Evolutionary conservation across 202 grass and related monocot genomes (phyloP), one percentile per base, ranked within the genome.

Genomic region (Zoysia matrella): DNA sequence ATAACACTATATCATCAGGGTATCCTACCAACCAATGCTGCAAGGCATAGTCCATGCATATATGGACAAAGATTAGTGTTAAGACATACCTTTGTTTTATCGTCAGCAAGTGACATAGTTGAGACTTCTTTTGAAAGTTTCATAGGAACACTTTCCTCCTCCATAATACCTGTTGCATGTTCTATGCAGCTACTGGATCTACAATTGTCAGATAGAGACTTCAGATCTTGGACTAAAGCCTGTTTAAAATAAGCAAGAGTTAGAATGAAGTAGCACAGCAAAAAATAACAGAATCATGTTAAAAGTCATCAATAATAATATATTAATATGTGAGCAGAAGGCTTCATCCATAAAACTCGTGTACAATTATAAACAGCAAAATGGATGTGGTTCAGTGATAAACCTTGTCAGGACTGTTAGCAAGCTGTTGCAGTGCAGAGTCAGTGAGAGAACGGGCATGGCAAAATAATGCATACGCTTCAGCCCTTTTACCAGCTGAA

Each of bases 171-270:
- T 43, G 82, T 86, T 73, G 95, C 92, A 86, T 97, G 95, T 86
- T 97, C 95, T 76, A 97, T 93, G 69, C 90, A 97, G 63, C 83
- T 92, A 84, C 67, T 94, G 8, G 95, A 91, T 89, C 95, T 91
- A 80, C 95, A 97, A 45, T 87, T 93, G 54, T 93, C 84, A 60
- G 84, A 89, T 30, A 97, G 90, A 84, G 75, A 83, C 82, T 91
- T 91, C 51, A 97, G 72, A 50, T 90, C 95, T 86, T 86, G 86
- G 73, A 89, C 46, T 82, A 92, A 93, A 87, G 53, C 70, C 95
- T 97, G 90, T 50, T 76, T 80, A 69, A 88, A 75, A 78, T 60
- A n/a, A 60, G 56, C 36, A 69, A 16, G 10, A 46, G 54, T 80
- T 55, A 83, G 48, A 65, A 80, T 42, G 39, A 54, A 64, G 11